Base-by-base conservation (phyloP, 1,139 yeast species). In the Taphrina sp. region DNA sequence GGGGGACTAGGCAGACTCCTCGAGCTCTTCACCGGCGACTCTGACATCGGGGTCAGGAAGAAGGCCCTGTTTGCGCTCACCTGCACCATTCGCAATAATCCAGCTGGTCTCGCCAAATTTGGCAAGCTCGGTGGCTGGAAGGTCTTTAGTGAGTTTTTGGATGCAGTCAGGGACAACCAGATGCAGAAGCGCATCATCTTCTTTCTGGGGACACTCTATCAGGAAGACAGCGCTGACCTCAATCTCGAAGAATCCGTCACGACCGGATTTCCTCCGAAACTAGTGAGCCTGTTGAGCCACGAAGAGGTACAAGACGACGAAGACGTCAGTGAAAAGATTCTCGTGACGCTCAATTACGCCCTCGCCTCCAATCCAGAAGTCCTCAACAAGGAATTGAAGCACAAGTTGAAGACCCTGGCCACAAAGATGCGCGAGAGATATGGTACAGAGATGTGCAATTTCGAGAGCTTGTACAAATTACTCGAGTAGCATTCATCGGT, bases 1-100 rank as follows among this genome's bases (percentile, higher is more conserved):
- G 33, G 23, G 5, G 84, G 84, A 0, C 69, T 83, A 47, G 63
- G 68, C 14, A 70, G 69, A 51, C 70, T 83, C 58, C 70, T 83
- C 20, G 61, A 66, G 1, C 63, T 81, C 16, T 76, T 78, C 0
- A 59, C 63, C 5, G 23, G 5, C 12, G 4, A 17, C 41, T 60
- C 63, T 5, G 72, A 72, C 16, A 59, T 66, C 1, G 66, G 63
- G n/a, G 75, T 82, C 47, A 74, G 75, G 61, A 68, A 76, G 46
- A 90, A 90, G 67, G 80, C 88, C 0, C 67, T 89, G 29, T 87
- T 83, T 66, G 96, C 96, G 0, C 70, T 92, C 23, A 79, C 95
- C 2, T 81, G 84, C 45, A 73, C 82, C 23, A 69, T 89, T n/a
- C 79, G 95, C 64, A 90, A 92, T 70, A 83, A 80, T 65, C 70